These are phyloP conservation scores for Yamadazyma pseudoaaseri DNA, from an alignment of 1,139 yeast genomes.

Conservation along the genomic window DNA sequence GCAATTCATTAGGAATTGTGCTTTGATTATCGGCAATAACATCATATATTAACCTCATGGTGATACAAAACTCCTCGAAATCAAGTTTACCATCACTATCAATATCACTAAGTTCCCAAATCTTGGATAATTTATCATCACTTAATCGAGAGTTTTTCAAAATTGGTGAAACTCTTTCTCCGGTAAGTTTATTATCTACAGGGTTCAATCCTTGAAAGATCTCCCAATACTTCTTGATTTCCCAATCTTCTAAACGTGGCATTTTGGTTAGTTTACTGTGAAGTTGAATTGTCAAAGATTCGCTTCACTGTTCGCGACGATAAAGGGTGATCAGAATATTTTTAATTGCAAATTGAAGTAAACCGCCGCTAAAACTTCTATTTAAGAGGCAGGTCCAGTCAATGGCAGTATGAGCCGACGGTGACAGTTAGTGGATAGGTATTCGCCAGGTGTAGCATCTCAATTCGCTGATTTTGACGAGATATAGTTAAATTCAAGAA, in stretches of 20 bases:
- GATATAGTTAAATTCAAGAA: too few species aligned
- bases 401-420: too few species aligned
- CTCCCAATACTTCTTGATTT: conserved; percentile 95
- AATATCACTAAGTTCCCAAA: conserved; percentile 93
- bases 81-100: conserved; percentile 90
- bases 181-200: conserved; percentile 69
- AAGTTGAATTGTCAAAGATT: background rate
- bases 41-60: conserved; percentile 93
- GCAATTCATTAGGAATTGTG: conserved; percentile 68
- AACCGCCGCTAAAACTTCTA: too few species aligned
- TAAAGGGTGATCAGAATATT: background rate
- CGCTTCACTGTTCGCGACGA: background rate
- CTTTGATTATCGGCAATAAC: conserved; percentile 72
- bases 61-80: conserved; percentile 95
- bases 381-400: too few species aligned
- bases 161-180: conserved; percentile 83
- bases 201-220: conserved; percentile 90
- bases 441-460: too few species aligned
- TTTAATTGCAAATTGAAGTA: too few species aligned
- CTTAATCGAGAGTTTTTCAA: conserved; percentile 84
- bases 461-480: too few species aligned
- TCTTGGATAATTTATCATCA: conserved; percentile 69
- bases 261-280: conserved; percentile 16
- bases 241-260: conserved; percentile 88
- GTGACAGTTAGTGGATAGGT: too few species aligned